phyloP scores from a whole-genome alignment of 2,329 filamentous ascomycete genomes.

The Pseudopyricularia javanii region DNA sequence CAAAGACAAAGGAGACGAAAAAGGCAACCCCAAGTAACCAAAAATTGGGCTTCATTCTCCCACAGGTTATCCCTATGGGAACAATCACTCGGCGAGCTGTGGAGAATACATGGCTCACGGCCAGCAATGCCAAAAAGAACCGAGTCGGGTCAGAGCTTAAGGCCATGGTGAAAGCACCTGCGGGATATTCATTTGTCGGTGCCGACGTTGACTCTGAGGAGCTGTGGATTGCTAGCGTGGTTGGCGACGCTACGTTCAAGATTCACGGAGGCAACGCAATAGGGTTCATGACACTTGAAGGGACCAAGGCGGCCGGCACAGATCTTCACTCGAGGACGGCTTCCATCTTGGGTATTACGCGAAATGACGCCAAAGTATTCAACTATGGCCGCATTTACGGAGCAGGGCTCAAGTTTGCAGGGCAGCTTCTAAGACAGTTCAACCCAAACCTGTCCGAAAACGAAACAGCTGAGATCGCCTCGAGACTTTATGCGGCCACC shows the following conservation, averaged over 20 bases:
- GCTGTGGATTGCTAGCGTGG: slow-evolving; percentile 91
- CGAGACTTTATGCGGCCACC: slow-evolving; percentile 73
- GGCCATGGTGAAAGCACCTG: slow-evolving; percentile 86
- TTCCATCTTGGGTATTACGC: slow-evolving; percentile 79
- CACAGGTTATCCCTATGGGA: slow-evolving; percentile 95
- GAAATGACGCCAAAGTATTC: slow-evolving; percentile 94
- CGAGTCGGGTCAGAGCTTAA: slow-evolving; percentile 94
- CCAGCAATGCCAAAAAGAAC: slow-evolving; percentile 92
- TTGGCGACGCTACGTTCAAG: slow-evolving; percentile 90
- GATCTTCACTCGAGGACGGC: slow-evolving; percentile 93
- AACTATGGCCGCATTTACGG: slow-evolving; percentile 99
- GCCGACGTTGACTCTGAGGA: slow-evolving; percentile 97
- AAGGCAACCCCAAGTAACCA: slow-evolving; percentile 5
- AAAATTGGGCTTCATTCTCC: slow-evolving; percentile 69
- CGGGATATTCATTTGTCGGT: slow-evolving; percentile 86
- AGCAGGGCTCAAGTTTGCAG: slow-evolving; percentile 89
- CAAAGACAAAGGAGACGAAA: slow-evolving; percentile 4
- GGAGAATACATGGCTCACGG: slow-evolving; percentile 97
- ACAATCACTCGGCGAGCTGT: slow-evolving; percentile 90
- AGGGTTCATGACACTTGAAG: slow-evolving; percentile 97
- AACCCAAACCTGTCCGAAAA: slow-evolving; percentile 73
- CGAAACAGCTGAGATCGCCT: slow-evolving; percentile 64
- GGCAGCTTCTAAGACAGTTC: slow-evolving; percentile 82
- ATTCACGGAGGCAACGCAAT: slow-evolving; percentile 94
- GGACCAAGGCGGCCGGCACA: slow-evolving; percentile 85